Evolutionary conservation across 306 rosid genomes (phyloP).

Genomic region (Trifolium pratense): DNA sequence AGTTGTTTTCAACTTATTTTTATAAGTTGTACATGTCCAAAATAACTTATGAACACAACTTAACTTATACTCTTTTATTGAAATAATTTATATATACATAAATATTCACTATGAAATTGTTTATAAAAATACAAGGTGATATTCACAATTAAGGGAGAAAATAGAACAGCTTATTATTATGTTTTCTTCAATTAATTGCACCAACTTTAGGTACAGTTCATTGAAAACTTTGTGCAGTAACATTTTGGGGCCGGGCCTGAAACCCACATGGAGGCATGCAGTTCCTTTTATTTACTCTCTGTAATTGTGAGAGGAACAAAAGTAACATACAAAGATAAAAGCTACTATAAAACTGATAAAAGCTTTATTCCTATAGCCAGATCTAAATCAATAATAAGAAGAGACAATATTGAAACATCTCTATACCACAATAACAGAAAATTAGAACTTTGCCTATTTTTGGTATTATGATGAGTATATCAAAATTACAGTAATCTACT

Average conservation of each 20-base stretch:
- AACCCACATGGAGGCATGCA: slow-evolving; percentile 51
- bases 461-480: not conserved
- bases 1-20: too few relatives aligned
- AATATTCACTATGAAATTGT: too few relatives aligned
- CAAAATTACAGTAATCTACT: too few relatives aligned
- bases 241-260: slow-evolving; percentile 47
- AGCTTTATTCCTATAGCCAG: slow-evolving; percentile 24
- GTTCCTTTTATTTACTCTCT: slow-evolving; percentile 43
- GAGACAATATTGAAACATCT: slow-evolving; percentile 34
- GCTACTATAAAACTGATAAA: not conserved
- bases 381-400: slow-evolving; percentile 31
- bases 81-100: too few relatives aligned
- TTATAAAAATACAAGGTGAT: too few relatives aligned
- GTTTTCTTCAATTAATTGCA: slow-evolving; percentile 46
- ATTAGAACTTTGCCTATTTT: too few relatives aligned
- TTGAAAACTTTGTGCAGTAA: slow-evolving; percentile 47
- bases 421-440: slow-evolving; percentile 6
- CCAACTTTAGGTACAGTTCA: slow-evolving; percentile 53
- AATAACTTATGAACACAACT: too few relatives aligned
- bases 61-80: too few relatives aligned
- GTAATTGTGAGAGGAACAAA: slow-evolving; percentile 1
- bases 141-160: slow-evolving; percentile 30
- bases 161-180: too few relatives aligned
- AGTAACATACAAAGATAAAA: not conserved
- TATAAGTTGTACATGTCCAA: too few relatives aligned